phyloP scores from a whole-genome alignment of 495 filamentous ascomycete species.

The Penicillium lagena region DNA sequence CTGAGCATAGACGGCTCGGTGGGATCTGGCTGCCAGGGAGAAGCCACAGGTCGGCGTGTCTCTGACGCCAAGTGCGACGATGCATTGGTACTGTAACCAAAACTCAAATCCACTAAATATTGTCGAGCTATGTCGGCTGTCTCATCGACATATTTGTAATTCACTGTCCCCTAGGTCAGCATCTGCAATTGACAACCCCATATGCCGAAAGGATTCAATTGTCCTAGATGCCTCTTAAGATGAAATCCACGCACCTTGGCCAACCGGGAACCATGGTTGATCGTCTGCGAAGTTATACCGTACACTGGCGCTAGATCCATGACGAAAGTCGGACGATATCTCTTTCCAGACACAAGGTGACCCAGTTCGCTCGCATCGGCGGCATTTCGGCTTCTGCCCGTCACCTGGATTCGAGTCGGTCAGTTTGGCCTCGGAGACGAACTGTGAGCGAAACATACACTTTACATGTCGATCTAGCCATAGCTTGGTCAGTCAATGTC shows the following conservation, averaged over 20 bases:
- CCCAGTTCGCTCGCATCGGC: slow-evolving; percentile 10
- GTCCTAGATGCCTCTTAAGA: not conserved
- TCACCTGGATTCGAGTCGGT: slow-evolving; percentile 7
- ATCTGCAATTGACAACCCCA: slow-evolving; percentile 2
- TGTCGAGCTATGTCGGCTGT: slow-evolving; percentile 12
- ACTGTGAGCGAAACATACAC: too few species aligned
- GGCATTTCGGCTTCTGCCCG: slow-evolving; percentile 12
- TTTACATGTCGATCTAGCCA: not conserved
- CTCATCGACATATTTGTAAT: slow-evolving; percentile 16
- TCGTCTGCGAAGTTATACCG: slow-evolving; percentile 15
- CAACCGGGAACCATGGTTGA: slow-evolving; percentile 14
- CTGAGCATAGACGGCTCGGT: slow-evolving; percentile 1
- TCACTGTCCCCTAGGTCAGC: slow-evolving; percentile 2
- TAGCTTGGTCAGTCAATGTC: not conserved
- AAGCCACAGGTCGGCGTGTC: slow-evolving; percentile 2
- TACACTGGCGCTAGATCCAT: slow-evolving; percentile 18
- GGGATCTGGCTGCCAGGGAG: not conserved
- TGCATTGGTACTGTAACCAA: too few species aligned
- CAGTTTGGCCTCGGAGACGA: not conserved
- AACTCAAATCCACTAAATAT: slow-evolving; percentile 6
- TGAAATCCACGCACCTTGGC: slow-evolving; percentile 4
- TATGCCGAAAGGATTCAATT: slow-evolving; percentile 1
- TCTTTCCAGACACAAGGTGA: slow-evolving; percentile 13
- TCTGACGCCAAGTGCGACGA: not conserved
- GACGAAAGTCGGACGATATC: slow-evolving; percentile 9